Evolutionary conservation across 148 eudicot species (phyloP).

Genomic region (Gaultheria prostrata): DNA sequence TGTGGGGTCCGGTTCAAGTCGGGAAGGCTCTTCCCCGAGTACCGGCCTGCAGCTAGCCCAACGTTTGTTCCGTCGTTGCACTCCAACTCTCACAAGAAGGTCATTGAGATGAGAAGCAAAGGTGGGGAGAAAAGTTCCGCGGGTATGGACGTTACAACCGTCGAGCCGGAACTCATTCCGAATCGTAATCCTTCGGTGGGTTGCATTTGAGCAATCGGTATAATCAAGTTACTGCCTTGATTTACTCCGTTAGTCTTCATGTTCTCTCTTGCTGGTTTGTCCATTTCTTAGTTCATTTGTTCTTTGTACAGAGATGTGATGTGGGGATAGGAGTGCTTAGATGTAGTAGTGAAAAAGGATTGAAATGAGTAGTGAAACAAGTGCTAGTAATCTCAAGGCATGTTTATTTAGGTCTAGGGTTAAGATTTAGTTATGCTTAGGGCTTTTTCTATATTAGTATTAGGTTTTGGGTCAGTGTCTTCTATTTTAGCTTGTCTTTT

Average conservation of each 20-base stretch:
- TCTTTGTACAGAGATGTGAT: constrained; percentile 32
- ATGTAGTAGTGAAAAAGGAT: constrained; percentile 14
- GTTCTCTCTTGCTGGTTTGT: constrained; percentile 19
- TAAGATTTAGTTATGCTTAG: constrained; percentile 16
- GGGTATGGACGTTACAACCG: neutral
- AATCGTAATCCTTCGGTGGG: constrained; percentile 25
- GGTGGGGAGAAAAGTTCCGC: neutral
- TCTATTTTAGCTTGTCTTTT: neutral
- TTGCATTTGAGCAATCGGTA: constrained; percentile 21
- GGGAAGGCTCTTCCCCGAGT: constrained; percentile 91
- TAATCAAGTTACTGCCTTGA: constrained; percentile 22
- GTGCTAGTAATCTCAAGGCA: neutral
- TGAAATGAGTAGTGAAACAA: constrained; percentile 8
- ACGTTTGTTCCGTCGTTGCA: constrained; percentile 76
- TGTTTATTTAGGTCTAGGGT: constrained; percentile 9
- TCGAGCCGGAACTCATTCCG: constrained; percentile 34
- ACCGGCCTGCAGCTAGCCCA: constrained; percentile 96
- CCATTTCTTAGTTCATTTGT: constrained; percentile 31
- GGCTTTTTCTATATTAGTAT: neutral
- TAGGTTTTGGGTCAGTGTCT: neutral
- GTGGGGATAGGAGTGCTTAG: constrained; percentile 16
- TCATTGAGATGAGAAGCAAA: constrained; percentile 79
- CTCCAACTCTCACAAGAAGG: constrained; percentile 98
- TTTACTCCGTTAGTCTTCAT: constrained; percentile 12
- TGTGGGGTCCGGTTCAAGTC: constrained; percentile 96